Conservation (phyloP, 495 filamentous ascomycete genomes). For the Talaromyces stipitatus region DNA sequence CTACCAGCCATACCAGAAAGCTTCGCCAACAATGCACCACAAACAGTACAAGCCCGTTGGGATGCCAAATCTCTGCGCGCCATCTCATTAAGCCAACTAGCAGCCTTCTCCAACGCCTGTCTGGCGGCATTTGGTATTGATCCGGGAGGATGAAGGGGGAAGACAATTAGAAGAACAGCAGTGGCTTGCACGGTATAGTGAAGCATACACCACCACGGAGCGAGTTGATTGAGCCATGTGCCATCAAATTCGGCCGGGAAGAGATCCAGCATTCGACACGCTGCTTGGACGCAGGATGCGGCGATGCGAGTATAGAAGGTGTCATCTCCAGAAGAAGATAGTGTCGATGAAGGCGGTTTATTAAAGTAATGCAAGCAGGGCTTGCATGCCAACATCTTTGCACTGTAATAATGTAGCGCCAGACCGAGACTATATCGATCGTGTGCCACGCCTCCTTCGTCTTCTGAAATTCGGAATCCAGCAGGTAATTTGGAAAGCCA, state of each 20-base stretch:
- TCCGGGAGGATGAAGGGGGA: conserved; percentile 30
- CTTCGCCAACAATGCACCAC: conserved; percentile 17
- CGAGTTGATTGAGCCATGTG: conserved; percentile 32
- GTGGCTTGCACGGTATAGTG: conserved; percentile 53
- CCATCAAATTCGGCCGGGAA: conserved; percentile 30
- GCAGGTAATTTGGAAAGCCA: conserved; percentile 43
- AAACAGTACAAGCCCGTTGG: conserved; percentile 38
- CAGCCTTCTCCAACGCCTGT: conserved; percentile 30
- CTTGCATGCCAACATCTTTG: conserved; percentile 47
- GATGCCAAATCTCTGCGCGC: conserved; percentile 31
- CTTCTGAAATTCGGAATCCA: conserved; percentile 31
- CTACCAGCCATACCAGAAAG: conserved; percentile 20
- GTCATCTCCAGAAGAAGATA: conserved; percentile 32
- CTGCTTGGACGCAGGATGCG: conserved; percentile 39
- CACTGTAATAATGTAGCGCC: conserved; percentile 46
- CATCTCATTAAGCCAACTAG: conserved; percentile 37
- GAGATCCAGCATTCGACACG: conserved; percentile 39
- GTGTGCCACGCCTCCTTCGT: neutral
- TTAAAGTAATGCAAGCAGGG: conserved; percentile 41
- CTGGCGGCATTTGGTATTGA: conserved; percentile 30
- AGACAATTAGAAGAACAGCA: conserved; percentile 44
- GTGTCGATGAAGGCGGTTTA: conserved; percentile 19
- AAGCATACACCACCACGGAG: conserved; percentile 52
- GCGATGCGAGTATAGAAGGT: conserved; percentile 42
- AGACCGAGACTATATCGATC: conserved; percentile 18